Base-by-base conservation (phyloP, 2,329 filamentous ascomycete genomes). In the Cryoendolithus antarcticus region DNA sequence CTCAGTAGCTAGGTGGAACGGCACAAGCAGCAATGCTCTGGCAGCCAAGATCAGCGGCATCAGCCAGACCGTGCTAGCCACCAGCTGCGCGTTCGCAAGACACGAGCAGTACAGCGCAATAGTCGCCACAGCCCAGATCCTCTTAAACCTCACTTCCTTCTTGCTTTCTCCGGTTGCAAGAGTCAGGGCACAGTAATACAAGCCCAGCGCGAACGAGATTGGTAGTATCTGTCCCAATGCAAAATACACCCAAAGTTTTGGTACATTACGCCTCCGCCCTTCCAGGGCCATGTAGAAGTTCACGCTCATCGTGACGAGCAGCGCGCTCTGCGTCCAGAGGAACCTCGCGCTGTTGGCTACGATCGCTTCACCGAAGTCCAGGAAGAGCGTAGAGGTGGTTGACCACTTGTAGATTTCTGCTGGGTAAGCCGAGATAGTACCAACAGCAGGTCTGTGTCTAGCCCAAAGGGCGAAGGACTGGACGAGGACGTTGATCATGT, bases 401-500 rank as follows among this genome's bases (percentile, higher is more conserved):
- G 56, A 58, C 57, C 57, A 61, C 8, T 48, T 19, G 50, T 52
- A 55, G 12, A 59, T 42, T 5, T 28, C 31, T 3, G 19, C 11
- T 3, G 33, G 28, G 5, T 32, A 32, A 8, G 30, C 28, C 11
- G 12, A 12, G 4, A 30, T 11, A 9, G 9, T 5, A 3, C 19
- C 19, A 21, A 21, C 3, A 15, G 15, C 7, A 19, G 32, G 24
- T 1, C 12, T 30, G 9, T 4, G 21, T 9, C 4, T 10, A 8
- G 42, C 32, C 56, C 56, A 59, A 8, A 44, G n/a, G 9, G 35
- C 24, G 39, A 57, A 61, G 1, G 56, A 59, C 10, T 52, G 42
- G 11, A 57, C 41, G 33, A 61, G 42, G 4, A 59, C 55, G 27
- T 51, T 43, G 6, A 60, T 47, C 56, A 60, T 61, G 40, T 59